These are phyloP conservation scores for Calonectria naviculata DNA, from an alignment of 2,329 filamentous ascomycete species.

Conservation along the genomic window DNA sequence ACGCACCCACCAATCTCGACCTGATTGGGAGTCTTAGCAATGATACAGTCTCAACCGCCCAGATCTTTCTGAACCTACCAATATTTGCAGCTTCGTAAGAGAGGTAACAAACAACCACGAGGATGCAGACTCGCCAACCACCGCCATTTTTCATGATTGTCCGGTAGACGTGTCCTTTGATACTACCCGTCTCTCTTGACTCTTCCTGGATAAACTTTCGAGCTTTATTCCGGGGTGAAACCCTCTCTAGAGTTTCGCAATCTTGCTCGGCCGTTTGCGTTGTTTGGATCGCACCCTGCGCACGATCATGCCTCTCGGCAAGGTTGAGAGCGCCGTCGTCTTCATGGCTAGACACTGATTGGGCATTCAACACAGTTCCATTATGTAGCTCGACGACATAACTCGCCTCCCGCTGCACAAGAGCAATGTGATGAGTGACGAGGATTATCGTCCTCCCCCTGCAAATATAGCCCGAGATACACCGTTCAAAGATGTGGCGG, in stretches of 20 bases:
- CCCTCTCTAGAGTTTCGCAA: slow-evolving; percentile 60
- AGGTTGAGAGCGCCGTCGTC: too few species aligned
- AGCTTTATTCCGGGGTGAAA: slow-evolving; percentile 62
- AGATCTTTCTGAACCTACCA: slow-evolving; percentile 55
- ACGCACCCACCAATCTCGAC: slow-evolving; percentile 72
- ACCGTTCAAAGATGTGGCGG: slow-evolving; percentile 83
- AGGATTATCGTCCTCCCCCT: slow-evolving; percentile 78
- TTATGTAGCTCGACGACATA: too few species aligned
- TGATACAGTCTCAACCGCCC: too few species aligned
- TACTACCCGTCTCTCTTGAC: slow-evolving; percentile 74
- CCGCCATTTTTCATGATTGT: slow-evolving; percentile 76
- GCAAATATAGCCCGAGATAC: slow-evolving; percentile 77
- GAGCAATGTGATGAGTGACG: slow-evolving; percentile 82
- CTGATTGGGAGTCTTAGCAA: slow-evolving; percentile 43
- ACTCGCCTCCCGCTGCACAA: slow-evolving; percentile 76
- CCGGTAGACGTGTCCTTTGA: slow-evolving; percentile 74
- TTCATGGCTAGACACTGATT: too few species aligned
- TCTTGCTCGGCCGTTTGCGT: slow-evolving; percentile 60
- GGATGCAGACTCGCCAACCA: slow-evolving; percentile 67
- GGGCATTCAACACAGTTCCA: too few species aligned
- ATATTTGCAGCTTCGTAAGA: slow-evolving; percentile 66
- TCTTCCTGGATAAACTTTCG: slow-evolving; percentile 85
- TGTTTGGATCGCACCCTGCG: slow-evolving; percentile 67
- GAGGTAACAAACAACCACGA: slow-evolving; percentile 69
- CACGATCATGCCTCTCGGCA: too few species aligned